Percentiles rank a stretch among this genome's conserved stretches.
Evolutionary conservation across 2,329 filamentous ascomycete species (phyloP).

Genomic region (Colletotrichum ledebouriae): DNA sequence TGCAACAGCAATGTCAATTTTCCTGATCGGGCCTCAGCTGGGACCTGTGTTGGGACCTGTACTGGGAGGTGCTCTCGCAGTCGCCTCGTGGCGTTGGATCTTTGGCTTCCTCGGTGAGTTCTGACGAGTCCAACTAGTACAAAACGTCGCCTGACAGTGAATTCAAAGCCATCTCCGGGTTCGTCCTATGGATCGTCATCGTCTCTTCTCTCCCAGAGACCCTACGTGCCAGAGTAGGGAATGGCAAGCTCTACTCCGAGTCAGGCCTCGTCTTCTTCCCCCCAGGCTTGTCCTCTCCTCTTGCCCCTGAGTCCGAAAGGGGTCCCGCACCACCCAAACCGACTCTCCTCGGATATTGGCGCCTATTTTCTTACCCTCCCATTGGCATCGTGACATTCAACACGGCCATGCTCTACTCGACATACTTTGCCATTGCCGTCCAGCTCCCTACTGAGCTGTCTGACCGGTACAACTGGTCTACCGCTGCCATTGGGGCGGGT

Average conservation of each 20-base stretch:
- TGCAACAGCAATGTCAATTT: slow-evolving; percentile 56
- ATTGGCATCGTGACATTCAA: slow-evolving; percentile 52
- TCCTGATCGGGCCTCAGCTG: slow-evolving; percentile 58
- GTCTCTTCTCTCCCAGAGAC: slow-evolving; percentile 60
- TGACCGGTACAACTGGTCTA: slow-evolving; percentile 52
- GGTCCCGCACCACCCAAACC: slow-evolving; percentile 49
- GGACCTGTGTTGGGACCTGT: slow-evolving; percentile 60
- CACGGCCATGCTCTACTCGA: slow-evolving; percentile 51
- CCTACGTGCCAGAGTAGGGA: slow-evolving; percentile 58
- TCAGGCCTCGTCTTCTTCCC: slow-evolving; percentile 44
- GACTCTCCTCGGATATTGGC: slow-evolving; percentile 47
- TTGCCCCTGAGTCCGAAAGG: slow-evolving; percentile 46
- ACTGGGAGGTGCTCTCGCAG: slow-evolving; percentile 56
- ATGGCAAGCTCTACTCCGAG: slow-evolving; percentile 50
- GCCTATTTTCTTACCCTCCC: slow-evolving; percentile 50
- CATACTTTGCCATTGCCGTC: slow-evolving; percentile 51
- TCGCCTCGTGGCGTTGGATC: slow-evolving; percentile 57
- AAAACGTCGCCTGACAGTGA: slow-evolving; percentile 4
- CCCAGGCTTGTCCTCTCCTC: slow-evolving; percentile 44
- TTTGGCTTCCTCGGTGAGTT: slow-evolving; percentile 54
- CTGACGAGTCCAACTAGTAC: neutral
- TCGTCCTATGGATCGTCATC: slow-evolving; percentile 48
- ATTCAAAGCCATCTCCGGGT: slow-evolving; percentile 47
- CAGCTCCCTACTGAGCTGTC: slow-evolving; percentile 49
- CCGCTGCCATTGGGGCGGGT: slow-evolving; percentile 51